A percentile compares a stretch with the other conserved stretches of the same genome.
These are phyloP conservation scores for Onygenales sp. DNA, from an alignment of 2,329 filamentous ascomycete species.

Conservation along the genomic window DNA sequence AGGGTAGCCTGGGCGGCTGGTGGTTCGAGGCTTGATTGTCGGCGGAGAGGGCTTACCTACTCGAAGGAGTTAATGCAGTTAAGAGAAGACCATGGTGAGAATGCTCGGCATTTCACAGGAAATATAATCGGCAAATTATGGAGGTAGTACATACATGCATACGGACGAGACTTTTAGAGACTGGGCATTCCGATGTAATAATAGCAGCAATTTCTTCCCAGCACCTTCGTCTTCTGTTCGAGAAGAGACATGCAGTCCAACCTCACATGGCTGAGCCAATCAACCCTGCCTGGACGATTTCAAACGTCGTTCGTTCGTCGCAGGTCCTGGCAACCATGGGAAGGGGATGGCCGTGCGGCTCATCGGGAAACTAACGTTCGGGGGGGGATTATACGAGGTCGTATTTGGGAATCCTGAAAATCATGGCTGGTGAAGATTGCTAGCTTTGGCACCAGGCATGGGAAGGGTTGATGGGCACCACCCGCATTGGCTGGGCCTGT, in stretches of 20 bases:
- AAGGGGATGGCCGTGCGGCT: not conserved
- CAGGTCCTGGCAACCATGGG: too few species aligned
- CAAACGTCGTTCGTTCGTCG: too few species aligned
- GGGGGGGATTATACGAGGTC: not conserved
- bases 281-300: not conserved
- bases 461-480: not conserved
- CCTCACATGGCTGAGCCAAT: not conserved
- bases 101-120: not conserved
- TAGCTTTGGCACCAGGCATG: not conserved
- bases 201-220: not conserved
- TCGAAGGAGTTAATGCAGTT: not conserved
- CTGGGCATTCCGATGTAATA: not conserved
- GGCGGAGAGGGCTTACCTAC: not conserved
- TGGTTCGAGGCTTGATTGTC: not conserved
- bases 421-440: not conserved
- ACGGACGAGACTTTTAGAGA: not conserved
- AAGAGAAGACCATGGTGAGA: not conserved
- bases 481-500: not conserved
- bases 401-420: slow-evolving; percentile 5
- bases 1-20: not conserved
- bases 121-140: not conserved
- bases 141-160: not conserved
- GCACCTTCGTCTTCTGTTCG: not conserved
- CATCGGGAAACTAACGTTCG: slow-evolving; percentile 3
- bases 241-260: not conserved